Evolutionary conservation across 768 basidiomycete genomes (phyloP), one percentile per base, ranked within the genome.

Genomic region (Lactifluus subvellereus): DNA sequence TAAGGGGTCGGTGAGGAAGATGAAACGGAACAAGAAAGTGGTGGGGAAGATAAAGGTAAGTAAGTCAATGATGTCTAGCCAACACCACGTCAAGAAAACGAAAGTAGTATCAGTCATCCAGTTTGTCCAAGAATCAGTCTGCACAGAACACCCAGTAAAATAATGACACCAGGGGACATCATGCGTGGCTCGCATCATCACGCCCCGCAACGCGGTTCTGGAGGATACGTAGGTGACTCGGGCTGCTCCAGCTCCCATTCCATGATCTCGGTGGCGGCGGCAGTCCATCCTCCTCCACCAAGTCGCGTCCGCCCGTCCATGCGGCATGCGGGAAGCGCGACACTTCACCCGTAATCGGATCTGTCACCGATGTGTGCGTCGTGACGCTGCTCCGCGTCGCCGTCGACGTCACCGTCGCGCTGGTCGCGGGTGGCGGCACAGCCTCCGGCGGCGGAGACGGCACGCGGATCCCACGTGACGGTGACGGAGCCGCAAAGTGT

Each of bases 281-380:
- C 30, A 20, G 16, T 1, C 20, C 49, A 16, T 63, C 53, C 6
- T 53, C 35, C 8, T n/a, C 54, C 0, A 6, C 11, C 32, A 32
- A 54, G 16, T 54, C 64, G 18, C 58, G 57, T 13, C 67, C 67
- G 20, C 58, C 67, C 20, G 65, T 62, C 65, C 65, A 66, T 13
- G 65, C 30, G 10, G 61, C 58, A 57, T 59, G 52, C 10, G 73
- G 68, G 53, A 73, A 63, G 53, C 72, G 74, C 64, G 71, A 64
- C 6, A 71, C 66, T 8, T 69, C 70, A 18, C 74, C 74, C 7
- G 73, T 74, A 2, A 73, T 62, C 10, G 74, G 74, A 57, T 75
- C 74, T 49, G 74, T 74, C 47, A 70, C 51, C 2, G 71, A 66
- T 27, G 59, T 61, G 43, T 66, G 67, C n/a, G 74, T 75, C 49